Evolutionary conservation across 1,284 basidiomycete species (phyloP), one percentile per base, ranked within the genome.

Genomic region (Ceratobasidium sp.): DNA sequence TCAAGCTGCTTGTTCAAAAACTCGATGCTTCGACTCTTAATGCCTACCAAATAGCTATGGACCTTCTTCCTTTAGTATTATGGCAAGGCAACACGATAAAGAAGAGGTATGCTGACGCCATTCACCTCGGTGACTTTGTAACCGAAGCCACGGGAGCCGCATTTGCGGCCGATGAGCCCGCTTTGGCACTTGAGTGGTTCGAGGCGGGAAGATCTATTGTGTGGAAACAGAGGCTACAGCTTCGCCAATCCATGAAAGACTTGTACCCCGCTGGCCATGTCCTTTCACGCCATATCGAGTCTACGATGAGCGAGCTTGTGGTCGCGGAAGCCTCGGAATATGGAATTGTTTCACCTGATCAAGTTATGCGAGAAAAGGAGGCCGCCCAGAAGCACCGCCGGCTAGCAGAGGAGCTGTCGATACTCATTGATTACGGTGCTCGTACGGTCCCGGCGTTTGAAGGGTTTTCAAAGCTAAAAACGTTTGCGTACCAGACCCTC

Each of bases 161-260:
- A 0, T 40, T 68, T 13, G 38, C 26, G 15, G 3, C 38, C 20
- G 33, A 50, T 3, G 13, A 52, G n/a, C n/a, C 52, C n/a, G 46
- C 15, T 42, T 23, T 9, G 7, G 66, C 66, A 13, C 48, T 68
- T 17, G 66, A 68, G 23, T 68, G 66, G 66, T 44, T 68, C 7
- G 66, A 68, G 38, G 44, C 28, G n/a, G 48, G 66, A 10, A 33
- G 66, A 15, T 68, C 66, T 48, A 68, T 54, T 38, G 66, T 68
- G 9, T 68, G 66, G 66, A 38, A 26, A 10, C 66, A 68, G 15
- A 23, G 15, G 33, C 33, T 38, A 5, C 46, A n/a, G n/a, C 5
- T 50, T 44, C 7, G 26, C 54, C 2, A 28, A 52, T 38, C 28
- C n/a, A 54, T 33, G 33, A 33, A 33, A 33, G 33, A 33, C 33